Evolutionary conservation across 2,329 filamentous ascomycete species (phyloP), one percentile per base, ranked within the genome.

Genomic region (Cladosporium cucumerinum): DNA sequence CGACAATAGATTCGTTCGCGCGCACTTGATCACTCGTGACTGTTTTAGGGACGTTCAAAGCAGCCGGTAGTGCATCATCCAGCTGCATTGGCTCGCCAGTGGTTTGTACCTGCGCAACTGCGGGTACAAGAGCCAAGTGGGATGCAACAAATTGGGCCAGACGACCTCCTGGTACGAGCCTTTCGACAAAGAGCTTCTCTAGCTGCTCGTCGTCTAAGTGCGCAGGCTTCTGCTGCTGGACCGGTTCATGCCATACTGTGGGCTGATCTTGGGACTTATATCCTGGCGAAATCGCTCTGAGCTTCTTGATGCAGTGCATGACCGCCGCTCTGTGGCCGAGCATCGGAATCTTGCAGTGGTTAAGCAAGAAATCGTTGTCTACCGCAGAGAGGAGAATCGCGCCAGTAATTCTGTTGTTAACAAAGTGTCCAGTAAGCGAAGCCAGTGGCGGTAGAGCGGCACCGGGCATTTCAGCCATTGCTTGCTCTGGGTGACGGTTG

Each of bases 331-430:
- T 84, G 67, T 89, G 85, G 2, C 84, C 85, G 23, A 87, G 76
- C 4, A 83, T 81, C 46, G 76, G 82, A 63, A 93, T 78, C 1
- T 81, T 83, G 21, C 92, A 79, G 7, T 85, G 84, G 36, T 87
- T 81, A 14, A 80, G 76, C 16, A 87, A 76, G 0, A 79, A 77
- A 2, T 73, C 68, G 46, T 80, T 79, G 25, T 84, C 76, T 12
- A 89, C 80, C 36, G 83, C 80, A 26, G 83, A 85, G 1, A 94
- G 78, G 0, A 93, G 80, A 0, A 84, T 81, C 52, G 85, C 81
- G 1, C 91, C 91, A 63, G 88, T 86, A 5, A 94, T 80, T 8
- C 87, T 82, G 63, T 91, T 83, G 1, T 88, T 82, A 7, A 82
- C 79, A 5, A 96, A 76, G 5, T 78, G 79, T 23, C 73, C 72